Percentiles rank a stretch among this genome's conserved stretches.
phyloP scores from a whole-genome alignment of 108 stramenopile species.

The Mediolabrus comicus region DNA sequence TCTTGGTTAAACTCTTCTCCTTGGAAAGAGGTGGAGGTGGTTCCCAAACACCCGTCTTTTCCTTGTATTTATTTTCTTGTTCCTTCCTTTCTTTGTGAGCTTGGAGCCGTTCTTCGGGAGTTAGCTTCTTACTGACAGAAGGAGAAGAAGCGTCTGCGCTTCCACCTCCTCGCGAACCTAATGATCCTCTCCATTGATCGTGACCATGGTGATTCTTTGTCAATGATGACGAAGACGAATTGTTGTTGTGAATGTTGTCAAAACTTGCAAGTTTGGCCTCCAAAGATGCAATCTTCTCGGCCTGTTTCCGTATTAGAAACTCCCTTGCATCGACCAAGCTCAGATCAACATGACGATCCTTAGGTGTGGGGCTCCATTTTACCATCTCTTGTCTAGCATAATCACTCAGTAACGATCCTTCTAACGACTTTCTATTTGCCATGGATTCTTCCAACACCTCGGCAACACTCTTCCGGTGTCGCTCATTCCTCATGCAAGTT shows the following conservation, averaged over 20 bases:
- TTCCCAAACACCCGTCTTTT: conserved; percentile 50
- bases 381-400: conserved; percentile 37
- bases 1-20: conserved; percentile 27
- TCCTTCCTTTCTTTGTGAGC: conserved; percentile 50
- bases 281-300: conserved; percentile 46
- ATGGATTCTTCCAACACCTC: conserved; percentile 10
- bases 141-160: conserved; percentile 49
- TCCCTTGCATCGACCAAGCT: conserved; percentile 24
- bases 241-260: conserved; percentile 3
- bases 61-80: conserved; percentile 54
- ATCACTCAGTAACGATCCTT: conserved; percentile 40
- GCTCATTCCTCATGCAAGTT: conserved; percentile 31
- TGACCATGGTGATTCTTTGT: neutral
- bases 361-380: conserved; percentile 15
- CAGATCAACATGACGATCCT: conserved; percentile 15
- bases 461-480: conserved; percentile 7
- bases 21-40: conserved; percentile 39
- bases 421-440: conserved; percentile 4
- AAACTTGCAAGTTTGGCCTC: conserved; percentile 40
- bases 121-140: conserved; percentile 32
- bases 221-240: neutral
- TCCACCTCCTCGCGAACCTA: conserved; percentile 20
- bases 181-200: neutral
- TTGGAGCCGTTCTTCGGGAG: conserved; percentile 51
- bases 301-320: conserved; percentile 41